Percentiles rank a stretch among this genome's conserved stretches.
These are phyloP conservation scores for Castanopsis chinensis DNA, from an alignment of 306 rosid species.

Conservation along the genomic window DNA sequence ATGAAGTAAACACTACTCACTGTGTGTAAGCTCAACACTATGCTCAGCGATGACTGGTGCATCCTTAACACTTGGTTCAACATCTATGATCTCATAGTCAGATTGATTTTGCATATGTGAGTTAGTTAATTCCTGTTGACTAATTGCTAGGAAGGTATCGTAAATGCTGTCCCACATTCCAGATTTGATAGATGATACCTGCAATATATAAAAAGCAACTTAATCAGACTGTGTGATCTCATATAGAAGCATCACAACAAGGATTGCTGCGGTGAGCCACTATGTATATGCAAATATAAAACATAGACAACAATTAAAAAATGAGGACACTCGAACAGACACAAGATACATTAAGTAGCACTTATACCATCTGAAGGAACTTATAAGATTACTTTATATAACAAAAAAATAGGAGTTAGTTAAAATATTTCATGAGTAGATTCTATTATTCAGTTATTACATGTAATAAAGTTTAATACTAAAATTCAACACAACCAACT, in stretches of 20 bases:
- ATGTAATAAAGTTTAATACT: background rate
- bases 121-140: constrained; percentile 38
- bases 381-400: background rate
- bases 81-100: constrained; percentile 51
- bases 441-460: background rate
- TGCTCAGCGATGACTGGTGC: constrained; percentile 18
- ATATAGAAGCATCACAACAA: background rate
- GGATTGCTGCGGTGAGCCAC: background rate
- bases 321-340: background rate
- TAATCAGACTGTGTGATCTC: background rate
- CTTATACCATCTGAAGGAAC: background rate
- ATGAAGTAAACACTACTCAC: constrained; percentile 47
- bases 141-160: constrained; percentile 64
- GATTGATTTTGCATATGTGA: constrained; percentile 39
- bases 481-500: constrained; percentile 34
- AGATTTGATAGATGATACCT: constrained; percentile 74
- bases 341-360: background rate
- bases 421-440: background rate
- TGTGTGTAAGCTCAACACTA: constrained; percentile 18
- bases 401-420: background rate
- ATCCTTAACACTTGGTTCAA: constrained; percentile 54
- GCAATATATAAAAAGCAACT: constrained; percentile 14
- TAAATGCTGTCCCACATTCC: constrained; percentile 89
- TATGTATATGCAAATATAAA: background rate
- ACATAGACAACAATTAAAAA: background rate